Evolutionary conservation across 345 rosid genomes (phyloP).

Genomic region (Draba incana): DNA sequence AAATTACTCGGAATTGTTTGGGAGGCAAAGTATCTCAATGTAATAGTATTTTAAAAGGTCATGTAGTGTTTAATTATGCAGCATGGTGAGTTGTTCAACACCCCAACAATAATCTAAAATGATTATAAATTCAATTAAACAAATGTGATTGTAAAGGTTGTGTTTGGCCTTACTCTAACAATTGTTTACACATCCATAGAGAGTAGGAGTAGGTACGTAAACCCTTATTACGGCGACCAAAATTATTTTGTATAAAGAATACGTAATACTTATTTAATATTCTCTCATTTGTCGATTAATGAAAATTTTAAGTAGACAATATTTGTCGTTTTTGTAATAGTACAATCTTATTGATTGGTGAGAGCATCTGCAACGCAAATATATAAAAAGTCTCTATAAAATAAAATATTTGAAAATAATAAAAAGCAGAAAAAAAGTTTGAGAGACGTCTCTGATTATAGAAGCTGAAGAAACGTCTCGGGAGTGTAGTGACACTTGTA

Average conservation of each 20-base stretch:
- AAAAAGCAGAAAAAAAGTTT: too few species aligned
- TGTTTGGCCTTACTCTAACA: constrained; percentile 44
- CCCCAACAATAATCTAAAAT: constrained; percentile 36
- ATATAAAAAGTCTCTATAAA: too few species aligned
- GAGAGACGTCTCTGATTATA: too few species aligned
- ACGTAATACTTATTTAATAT: constrained; percentile 8
- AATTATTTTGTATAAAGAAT: constrained; percentile 21
- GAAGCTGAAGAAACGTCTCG: too few species aligned
- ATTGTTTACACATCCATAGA: constrained; percentile 35
- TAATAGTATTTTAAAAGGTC: constrained; percentile 1
- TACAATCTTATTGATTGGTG: not conserved
- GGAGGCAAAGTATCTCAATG: constrained; percentile 29
- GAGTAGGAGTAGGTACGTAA: not conserved
- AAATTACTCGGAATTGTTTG: constrained; percentile 16
- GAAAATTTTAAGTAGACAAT: constrained; percentile 12
- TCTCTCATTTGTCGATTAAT: constrained; percentile 11
- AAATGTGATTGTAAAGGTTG: constrained; percentile 45
- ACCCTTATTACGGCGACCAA: constrained; percentile 34
- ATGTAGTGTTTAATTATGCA: constrained; percentile 19
- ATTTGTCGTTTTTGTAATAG: constrained; percentile 37
- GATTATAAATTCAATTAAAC: constrained; percentile 22
- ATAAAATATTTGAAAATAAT: too few species aligned
- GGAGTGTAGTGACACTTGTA: too few species aligned
- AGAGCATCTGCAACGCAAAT: too few species aligned
- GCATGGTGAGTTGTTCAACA: constrained; percentile 52